Percentiles rank a stretch among this genome's conserved stretches.
Conservation (phyloP, 1,139 yeast genomes). For the Saccharomycopsis phalli region DNA sequence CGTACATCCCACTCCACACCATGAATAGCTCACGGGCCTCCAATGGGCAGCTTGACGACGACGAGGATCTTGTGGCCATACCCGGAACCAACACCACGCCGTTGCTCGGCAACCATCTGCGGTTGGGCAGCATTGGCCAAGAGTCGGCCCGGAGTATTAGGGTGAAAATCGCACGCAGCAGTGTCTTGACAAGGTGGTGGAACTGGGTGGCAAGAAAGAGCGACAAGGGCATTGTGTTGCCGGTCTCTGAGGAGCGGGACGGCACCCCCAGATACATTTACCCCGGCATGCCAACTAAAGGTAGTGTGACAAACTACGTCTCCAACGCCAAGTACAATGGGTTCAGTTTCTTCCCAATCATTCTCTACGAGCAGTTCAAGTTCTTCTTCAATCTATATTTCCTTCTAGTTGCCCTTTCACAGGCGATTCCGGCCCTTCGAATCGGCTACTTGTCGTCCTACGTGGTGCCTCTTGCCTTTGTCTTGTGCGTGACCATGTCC, state of each 20-base stretch:
- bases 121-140: not conserved
- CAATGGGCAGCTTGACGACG: conserved; percentile 6
- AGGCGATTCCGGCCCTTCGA: conserved; percentile 80
- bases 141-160: not conserved
- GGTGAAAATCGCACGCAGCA: not conserved
- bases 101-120: not conserved
- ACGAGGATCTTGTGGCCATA: conserved; percentile 13
- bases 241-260: not conserved
- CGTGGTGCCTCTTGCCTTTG: conserved; percentile 90
- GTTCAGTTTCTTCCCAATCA: conserved; percentile 76
- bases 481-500: conserved; percentile 82
- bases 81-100: conserved; percentile 1
- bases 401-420: conserved; percentile 86
- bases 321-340: conserved; percentile 94
- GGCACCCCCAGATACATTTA: conserved; percentile 31
- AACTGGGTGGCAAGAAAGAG: not conserved
- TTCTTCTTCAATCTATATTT: conserved; percentile 93
- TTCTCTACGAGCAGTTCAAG: conserved; percentile 91
- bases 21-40: conserved; percentile 9
- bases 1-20: conserved; percentile 20
- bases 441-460: conserved; percentile 92
- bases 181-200: not conserved
- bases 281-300: conserved; percentile 32
- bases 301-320: conserved; percentile 60
- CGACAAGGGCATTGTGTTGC: not conserved